Base-by-base conservation (phyloP, 1,284 basidiomycete genomes). In the Sporisorium iseilematis-ciliati region DNA sequence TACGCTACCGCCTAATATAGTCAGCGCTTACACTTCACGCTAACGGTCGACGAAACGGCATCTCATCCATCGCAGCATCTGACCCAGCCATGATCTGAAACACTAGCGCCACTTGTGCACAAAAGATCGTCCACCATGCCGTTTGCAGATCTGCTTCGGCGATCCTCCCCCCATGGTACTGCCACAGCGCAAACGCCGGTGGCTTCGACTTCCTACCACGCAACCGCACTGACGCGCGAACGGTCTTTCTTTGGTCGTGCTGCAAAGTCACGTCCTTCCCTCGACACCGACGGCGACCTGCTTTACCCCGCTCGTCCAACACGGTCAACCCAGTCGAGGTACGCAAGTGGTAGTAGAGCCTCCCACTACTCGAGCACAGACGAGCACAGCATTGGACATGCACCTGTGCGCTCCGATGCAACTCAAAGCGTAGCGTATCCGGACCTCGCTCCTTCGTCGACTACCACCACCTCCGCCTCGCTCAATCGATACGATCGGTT, bases 401-500 rank as follows among this genome's bases (percentile, higher is more conserved):
- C 68, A 3, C 68, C 68, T 21, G 48, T 51, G 4, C 68, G 53
- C 52, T n/a, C 54, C 6, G 52, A 49, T 7, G 45, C 56, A 23
- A 20, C 51, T 53, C 53, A 21, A 26, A 35, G 7, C 6, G n/a
- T 33, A 5, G 54, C 62, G 6, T 49, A 51, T 23, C 12, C 45
- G 6, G 38, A n/a, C 11, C 14, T 38, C 29, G 26, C 56, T 33
- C 42, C 50, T 51, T 50, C 63, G 23, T 35, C 16, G 53, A 16
- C 59, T 8, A 23, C 33, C 14, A 48, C 50, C 35, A 38, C 25
- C 14, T 41, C 50, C 11, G 12, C 52, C 20, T 21, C 48, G 2
- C 7, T 54, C 53, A 64, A 51, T 21, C 71, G 63, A 16, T 58
- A 74, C 61, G 65, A 74, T 26, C 38, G 65, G 16, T 33, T 65